Evolutionary conservation across 192 early-diverging fungal species (phyloP).

Genomic region (Phlyctochytrium planicorne): DNA sequence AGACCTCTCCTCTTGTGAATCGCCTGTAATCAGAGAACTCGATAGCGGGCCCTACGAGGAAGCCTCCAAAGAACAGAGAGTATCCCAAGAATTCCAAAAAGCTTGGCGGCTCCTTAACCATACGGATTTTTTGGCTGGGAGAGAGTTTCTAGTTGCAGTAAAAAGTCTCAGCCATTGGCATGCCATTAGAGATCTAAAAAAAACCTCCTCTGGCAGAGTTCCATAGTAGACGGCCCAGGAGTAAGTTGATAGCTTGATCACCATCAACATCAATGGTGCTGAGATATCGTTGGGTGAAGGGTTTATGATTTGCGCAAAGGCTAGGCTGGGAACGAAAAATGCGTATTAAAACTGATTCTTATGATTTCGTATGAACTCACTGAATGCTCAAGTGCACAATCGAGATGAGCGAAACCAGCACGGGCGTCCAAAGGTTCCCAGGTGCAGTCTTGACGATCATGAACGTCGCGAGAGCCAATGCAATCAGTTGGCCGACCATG

Average conservation of each 20-base stretch:
- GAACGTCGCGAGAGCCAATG: neutral
- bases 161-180: neutral
- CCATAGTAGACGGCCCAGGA: slow-evolving; percentile 75
- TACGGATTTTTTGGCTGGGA: slow-evolving; percentile 53
- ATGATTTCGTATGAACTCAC: no score
- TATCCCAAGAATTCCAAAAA: slow-evolving; percentile 64
- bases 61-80: slow-evolving; percentile 79
- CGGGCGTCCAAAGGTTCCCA: neutral
- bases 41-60: slow-evolving; percentile 82
- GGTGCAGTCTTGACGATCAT: neutral
- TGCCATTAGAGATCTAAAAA: no score
- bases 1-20: slow-evolving; percentile 49
- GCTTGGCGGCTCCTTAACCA: slow-evolving; percentile 37
- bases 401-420: neutral
- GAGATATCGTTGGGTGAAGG: slow-evolving; percentile 23
- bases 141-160: slow-evolving; percentile 15
- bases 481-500: neutral
- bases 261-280: slow-evolving; percentile 84
- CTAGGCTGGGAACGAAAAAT: no score
- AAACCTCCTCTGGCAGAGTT: slow-evolving; percentile 6
- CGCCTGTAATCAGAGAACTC: slow-evolving; percentile 59
- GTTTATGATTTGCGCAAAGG: neutral
- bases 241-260: slow-evolving; percentile 85
- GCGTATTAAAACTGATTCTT: no score
- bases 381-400: no score